phyloP scores from a whole-genome alignment of 106 monocot genomes.

The Acorus calamus region DNA sequence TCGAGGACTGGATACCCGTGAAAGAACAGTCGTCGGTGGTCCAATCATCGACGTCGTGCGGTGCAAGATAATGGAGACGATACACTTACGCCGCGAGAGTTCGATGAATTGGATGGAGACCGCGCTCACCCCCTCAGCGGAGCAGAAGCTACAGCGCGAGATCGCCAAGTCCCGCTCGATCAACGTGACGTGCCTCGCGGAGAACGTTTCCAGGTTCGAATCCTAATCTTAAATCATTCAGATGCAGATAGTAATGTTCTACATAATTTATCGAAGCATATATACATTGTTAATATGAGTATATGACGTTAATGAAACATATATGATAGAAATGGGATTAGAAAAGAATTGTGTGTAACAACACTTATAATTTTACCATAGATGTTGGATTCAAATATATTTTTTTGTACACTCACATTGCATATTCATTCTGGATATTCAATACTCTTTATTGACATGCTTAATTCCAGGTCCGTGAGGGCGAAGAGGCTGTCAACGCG shows the following conservation, averaged over 20 bases:
- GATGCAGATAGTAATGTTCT: too few species aligned
- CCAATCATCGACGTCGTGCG: conserved; percentile 80
- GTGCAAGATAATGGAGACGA: conserved; percentile 93
- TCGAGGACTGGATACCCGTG: conserved; percentile 57
- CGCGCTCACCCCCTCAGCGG: conserved; percentile 42
- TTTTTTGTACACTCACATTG: too few species aligned
- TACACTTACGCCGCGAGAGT: conserved; percentile 54
- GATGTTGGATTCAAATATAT: too few species aligned
- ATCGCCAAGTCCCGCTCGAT: conserved; percentile 34
- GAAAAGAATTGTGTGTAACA: too few species aligned
- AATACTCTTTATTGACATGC: too few species aligned
- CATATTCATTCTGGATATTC: too few species aligned
- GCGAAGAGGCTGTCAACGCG: conserved; percentile 24
- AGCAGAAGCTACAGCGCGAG: conserved; percentile 58
- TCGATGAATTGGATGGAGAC: conserved; percentile 67
- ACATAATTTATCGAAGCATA: too few species aligned
- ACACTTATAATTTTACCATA: too few species aligned
- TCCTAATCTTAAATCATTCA: too few species aligned
- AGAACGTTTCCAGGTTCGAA: conserved; percentile 60
- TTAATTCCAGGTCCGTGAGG: not conserved
- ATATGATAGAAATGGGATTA: too few species aligned
- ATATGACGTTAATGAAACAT: too few species aligned
- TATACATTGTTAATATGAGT: too few species aligned
- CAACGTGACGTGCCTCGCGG: conserved; percentile 33
- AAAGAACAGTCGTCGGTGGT: conserved; percentile 72